A percentile compares a stretch with the other conserved stretches of the same genome.
Conservation (phyloP, 2,329 filamentous ascomycete species). For the Penicillium sp. region DNA sequence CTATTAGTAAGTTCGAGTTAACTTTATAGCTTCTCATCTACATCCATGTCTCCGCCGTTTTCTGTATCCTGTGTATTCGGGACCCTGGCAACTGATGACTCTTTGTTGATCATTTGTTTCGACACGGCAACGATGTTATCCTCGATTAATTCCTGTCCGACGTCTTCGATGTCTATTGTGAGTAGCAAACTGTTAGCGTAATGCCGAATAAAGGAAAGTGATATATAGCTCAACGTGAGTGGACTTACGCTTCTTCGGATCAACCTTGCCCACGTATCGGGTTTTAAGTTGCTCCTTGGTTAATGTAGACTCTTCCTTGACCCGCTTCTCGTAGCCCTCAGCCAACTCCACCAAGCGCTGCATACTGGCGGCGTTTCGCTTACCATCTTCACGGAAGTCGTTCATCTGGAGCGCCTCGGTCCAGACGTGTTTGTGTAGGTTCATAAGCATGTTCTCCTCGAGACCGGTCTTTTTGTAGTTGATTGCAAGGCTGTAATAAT, state of each 20-base stretch:
- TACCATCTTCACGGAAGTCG: slow-evolving; percentile 81
- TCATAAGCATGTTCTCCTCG: slow-evolving; percentile 99
- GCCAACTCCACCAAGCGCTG: slow-evolving; percentile 83
- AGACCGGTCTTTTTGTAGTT: slow-evolving; percentile 96
- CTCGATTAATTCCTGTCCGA: slow-evolving; percentile 94
- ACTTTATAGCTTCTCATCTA: slow-evolving; percentile 56
- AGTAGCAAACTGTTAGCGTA: background rate
- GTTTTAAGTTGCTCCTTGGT: slow-evolving; percentile 98
- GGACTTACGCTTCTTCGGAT: slow-evolving; percentile 84
- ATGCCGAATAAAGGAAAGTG: background rate
- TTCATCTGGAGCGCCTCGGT: slow-evolving; percentile 97
- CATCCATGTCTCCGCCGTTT: slow-evolving; percentile 58
- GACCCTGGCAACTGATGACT: slow-evolving; percentile 80
- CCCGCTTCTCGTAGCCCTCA: slow-evolving; percentile 96
- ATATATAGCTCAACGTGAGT: too few relatives aligned
- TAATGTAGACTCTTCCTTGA: slow-evolving; percentile 97
- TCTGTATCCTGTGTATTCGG: slow-evolving; percentile 44
- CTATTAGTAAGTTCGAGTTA: background rate
- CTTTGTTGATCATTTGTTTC: slow-evolving; percentile 98
- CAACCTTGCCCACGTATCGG: slow-evolving; percentile 96
- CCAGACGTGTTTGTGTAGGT: slow-evolving; percentile 99
- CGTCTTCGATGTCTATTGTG: slow-evolving; percentile 72
- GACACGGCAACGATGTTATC: slow-evolving; percentile 99
- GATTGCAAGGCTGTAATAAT: slow-evolving; percentile 99
- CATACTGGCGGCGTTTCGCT: slow-evolving; percentile 81